Conservation (phyloP, 805 yeast genomes). For the Wickerhamomyces queroliae region DNA sequence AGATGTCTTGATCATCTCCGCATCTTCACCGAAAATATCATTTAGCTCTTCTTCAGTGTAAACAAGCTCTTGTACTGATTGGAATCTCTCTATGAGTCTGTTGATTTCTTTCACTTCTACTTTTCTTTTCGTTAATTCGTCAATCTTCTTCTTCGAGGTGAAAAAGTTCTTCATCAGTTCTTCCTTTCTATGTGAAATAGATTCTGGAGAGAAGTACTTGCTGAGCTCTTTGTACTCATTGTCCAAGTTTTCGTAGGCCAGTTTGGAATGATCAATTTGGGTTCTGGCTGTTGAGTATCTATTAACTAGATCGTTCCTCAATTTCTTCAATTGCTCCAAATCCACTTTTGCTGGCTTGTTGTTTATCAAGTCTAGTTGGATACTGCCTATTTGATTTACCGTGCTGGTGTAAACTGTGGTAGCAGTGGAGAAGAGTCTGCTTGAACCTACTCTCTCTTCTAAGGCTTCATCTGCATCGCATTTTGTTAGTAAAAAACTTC, state of each 20-base stretch:
- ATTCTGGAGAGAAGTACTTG: constrained; percentile 3
- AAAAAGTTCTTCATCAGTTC: constrained; percentile 7
- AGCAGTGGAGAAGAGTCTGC: constrained; percentile 2
- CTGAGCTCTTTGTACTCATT: constrained; percentile 3
- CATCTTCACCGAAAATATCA: constrained; percentile 10
- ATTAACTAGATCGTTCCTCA: constrained; percentile 5
- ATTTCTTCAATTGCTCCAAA: constrained; percentile 1
- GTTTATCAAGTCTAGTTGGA: constrained; percentile 1
- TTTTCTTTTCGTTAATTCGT: constrained; percentile 10
- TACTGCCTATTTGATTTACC: neutral
- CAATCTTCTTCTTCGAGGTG: constrained; percentile 9
- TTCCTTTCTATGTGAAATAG: constrained; percentile 4
- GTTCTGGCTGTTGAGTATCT: constrained; percentile 6
- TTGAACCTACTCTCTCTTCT: constrained; percentile 1
- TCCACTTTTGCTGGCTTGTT: neutral
- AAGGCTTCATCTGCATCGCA: neutral
- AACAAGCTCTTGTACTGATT: neutral
- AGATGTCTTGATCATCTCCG: constrained; percentile 2
- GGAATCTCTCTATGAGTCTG: constrained; percentile 6
- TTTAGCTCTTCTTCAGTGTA: constrained; percentile 11
- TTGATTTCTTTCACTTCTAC: constrained; percentile 14
- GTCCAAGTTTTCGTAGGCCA: constrained; percentile 2
- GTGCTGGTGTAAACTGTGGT: neutral
- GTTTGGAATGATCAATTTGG: constrained; percentile 9
- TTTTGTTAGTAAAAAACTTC: neutral